These are phyloP conservation scores for Sungouiella blattae DNA, from an alignment of 805 yeast genomes.

Conservation along the genomic window DNA sequence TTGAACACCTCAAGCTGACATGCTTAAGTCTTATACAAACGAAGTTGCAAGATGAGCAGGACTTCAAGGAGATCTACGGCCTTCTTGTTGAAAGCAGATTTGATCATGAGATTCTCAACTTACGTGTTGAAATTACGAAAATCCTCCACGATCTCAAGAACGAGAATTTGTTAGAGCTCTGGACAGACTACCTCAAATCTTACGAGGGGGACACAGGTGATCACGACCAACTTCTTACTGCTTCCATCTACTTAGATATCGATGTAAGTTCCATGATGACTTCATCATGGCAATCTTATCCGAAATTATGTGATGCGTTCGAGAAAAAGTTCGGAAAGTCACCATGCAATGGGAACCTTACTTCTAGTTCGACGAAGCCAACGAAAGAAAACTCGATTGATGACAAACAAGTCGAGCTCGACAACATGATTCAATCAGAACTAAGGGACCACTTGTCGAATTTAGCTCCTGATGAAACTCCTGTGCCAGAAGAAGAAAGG, in stretches of 20 bases:
- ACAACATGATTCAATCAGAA: too few species aligned
- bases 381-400: too few species aligned
- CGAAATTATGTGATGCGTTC: too few species aligned
- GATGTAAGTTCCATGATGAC: too few species aligned
- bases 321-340: too few species aligned
- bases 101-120: slow-evolving; percentile 22
- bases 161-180: slow-evolving; percentile 15
- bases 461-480: too few species aligned
- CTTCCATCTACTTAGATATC: slow-evolving; percentile 9
- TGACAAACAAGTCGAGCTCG: too few species aligned
- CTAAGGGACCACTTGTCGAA: too few species aligned
- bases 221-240: slow-evolving; percentile 20
- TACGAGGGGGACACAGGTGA: slow-evolving; percentile 10
- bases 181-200: slow-evolving; percentile 17
- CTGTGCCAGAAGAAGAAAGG: too few species aligned
- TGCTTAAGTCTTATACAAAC: slow-evolving; percentile 18
- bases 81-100: slow-evolving; percentile 24
- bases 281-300: too few species aligned
- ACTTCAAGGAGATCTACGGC: slow-evolving; percentile 17
- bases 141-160: slow-evolving; percentile 10
- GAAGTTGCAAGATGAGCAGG: slow-evolving; percentile 15
- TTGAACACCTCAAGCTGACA: slow-evolving; percentile 22
- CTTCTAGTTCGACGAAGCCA: too few species aligned
- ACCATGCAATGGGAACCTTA: too few species aligned
- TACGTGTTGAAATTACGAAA: slow-evolving; percentile 16